Conservation (phyloP, 768 basidiomycete genomes). For the Erythrobasidium yunnanense region DNA sequence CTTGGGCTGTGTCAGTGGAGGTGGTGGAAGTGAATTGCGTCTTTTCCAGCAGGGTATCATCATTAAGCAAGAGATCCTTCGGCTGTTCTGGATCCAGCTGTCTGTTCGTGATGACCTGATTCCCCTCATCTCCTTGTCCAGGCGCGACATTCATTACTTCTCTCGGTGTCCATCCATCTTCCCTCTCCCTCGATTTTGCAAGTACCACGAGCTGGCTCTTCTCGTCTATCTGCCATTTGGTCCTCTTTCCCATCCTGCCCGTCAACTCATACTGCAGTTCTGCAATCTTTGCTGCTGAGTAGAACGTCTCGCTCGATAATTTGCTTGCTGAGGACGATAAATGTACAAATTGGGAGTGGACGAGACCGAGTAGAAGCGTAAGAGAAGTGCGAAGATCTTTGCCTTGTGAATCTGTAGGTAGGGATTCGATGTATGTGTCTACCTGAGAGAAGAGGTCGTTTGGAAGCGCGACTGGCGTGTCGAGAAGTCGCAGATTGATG, state of each 20-base stretch:
- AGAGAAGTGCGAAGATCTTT: slow-evolving; percentile 60
- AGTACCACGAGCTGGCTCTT: slow-evolving; percentile 83
- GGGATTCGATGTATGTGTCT: slow-evolving; percentile 38
- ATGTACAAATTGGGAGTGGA: slow-evolving; percentile 57
- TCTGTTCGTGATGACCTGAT: neutral
- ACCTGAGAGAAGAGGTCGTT: slow-evolving; percentile 40
- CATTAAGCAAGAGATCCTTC: slow-evolving; percentile 73
- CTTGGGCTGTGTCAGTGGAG: slow-evolving; percentile 38
- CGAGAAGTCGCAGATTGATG: slow-evolving; percentile 63
- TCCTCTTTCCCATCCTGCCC: slow-evolving; percentile 82
- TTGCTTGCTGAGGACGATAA: slow-evolving; percentile 49
- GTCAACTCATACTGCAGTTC: slow-evolving; percentile 80
- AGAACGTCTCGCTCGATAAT: slow-evolving; percentile 65
- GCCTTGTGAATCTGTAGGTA: slow-evolving; percentile 37
- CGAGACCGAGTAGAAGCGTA: slow-evolving; percentile 62
- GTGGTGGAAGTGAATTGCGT: slow-evolving; percentile 69
- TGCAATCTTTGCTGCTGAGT: slow-evolving; percentile 63
- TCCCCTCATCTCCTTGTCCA: slow-evolving; percentile 7
- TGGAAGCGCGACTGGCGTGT: slow-evolving; percentile 63
- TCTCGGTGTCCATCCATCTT: slow-evolving; percentile 35
- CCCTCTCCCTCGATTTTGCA: slow-evolving; percentile 62
- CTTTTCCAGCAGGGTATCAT: slow-evolving; percentile 89
- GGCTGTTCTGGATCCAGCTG: slow-evolving; percentile 47
- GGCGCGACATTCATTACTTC: slow-evolving; percentile 7
- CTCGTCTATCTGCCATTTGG: slow-evolving; percentile 79